Evolutionary conservation across 176 grass and related monocot genomes (phyloP), one percentile per base, ranked within the genome.

Genomic region (Hyparrhenia diplandra): DNA sequence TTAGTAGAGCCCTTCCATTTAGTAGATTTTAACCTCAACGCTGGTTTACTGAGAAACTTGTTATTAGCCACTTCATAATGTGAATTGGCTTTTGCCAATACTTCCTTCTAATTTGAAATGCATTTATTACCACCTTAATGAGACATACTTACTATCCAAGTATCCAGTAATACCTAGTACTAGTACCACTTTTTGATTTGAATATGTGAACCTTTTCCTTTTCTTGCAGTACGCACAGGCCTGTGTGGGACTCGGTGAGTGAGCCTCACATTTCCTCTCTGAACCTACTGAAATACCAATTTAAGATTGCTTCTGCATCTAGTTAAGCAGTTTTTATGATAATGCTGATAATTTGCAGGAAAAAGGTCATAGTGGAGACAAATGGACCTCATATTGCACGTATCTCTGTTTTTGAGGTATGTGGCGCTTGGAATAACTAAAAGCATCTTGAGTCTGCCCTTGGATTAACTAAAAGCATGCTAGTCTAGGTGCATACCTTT

Each of bases 211-310:
- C 64, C 46, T 45, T 70, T 70, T 21, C 3, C 58, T 43, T 24
- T n/a, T 21, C 20, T 81, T 37, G 64, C 90, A 99, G 96, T 30
- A 99, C 96, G 10, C 80, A 86, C 13, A 93, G 67, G 86, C 96
- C 96, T 64, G 69, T 80, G 10, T 99, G 96, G 96, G 91, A 86
- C 75, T 99, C 92, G 74, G 96, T 98, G 86, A 95, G 96, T 99
- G 84, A 41, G 46, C 76, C 86, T 9, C 29, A 41, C 7, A 5
- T 36, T 75, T 82, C 55, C 45, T 73, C 25, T 74, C 20, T 27
- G 24, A 27, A 41, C 3, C 45, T 88, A 42, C 64, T 52, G 13
- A 25, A 18, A 25, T 79, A 31, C 27, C 45, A 18, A 11, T 79
- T 52, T 67, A n/a, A 67, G 37, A 34, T 73, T 58, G 1, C 21